phyloP scores from a whole-genome alignment of 208 protist species.

The Wallacemonas sp. region DNA sequence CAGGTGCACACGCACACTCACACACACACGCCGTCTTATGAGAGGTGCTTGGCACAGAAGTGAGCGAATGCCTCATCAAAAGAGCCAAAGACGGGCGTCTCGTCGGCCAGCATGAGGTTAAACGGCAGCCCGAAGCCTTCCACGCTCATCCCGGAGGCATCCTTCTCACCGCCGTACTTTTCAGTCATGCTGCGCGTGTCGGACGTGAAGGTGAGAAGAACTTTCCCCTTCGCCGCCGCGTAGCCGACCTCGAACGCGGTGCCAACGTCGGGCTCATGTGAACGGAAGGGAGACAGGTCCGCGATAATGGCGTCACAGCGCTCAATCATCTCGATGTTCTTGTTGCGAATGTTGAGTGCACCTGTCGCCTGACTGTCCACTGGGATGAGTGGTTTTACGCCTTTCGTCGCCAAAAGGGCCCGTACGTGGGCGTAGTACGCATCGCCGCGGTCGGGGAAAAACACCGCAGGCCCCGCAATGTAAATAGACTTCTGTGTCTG shows the following conservation, averaged over 20 bases:
- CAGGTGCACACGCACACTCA: too few relatives aligned
- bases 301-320: constrained; percentile 77
- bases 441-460: constrained; percentile 55
- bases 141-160: constrained; percentile 39
- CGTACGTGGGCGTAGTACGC: constrained; percentile 59
- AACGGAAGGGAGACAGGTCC: constrained; percentile 80
- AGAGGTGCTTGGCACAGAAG: constrained; percentile 28
- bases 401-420: constrained; percentile 24
- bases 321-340: constrained; percentile 79
- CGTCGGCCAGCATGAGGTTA: constrained; percentile 80
- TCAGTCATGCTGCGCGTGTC: constrained; percentile 56
- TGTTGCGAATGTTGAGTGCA: constrained; percentile 55
- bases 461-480: constrained; percentile 81
- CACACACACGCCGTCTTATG: not conserved
- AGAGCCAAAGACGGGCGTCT: constrained; percentile 46
- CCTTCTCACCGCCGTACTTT: constrained; percentile 52
- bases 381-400: constrained; percentile 56
- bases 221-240: constrained; percentile 63
- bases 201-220: constrained; percentile 53
- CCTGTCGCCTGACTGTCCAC: constrained; percentile 44
- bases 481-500: constrained; percentile 55
- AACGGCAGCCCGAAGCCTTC: constrained; percentile 79
- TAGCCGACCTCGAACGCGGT: constrained; percentile 87
- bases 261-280: constrained; percentile 70
- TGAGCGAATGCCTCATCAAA: constrained; percentile 70